Base-by-base conservation (phyloP, 140 eudicot species). In the Ambrosia hybrid region DNA sequence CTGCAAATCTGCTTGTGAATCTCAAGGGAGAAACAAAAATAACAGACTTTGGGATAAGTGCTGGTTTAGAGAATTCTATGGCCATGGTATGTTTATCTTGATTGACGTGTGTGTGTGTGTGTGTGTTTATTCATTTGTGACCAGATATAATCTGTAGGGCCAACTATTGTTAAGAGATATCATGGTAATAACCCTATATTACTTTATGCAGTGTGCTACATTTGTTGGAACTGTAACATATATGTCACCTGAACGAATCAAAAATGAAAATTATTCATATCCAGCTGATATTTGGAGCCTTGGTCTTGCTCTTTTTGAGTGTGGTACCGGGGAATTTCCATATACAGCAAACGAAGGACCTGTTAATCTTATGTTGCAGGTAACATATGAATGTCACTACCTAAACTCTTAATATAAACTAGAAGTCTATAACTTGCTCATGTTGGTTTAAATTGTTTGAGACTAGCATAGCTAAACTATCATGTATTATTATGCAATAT, bases 221-320 rank as follows among this genome's bases (percentile, higher is more conserved):
- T 93, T 93, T 82, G 97, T 93, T 79, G 99, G 99, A 81, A 93
- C 99, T 57, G 99, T 93, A 10, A 93, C 97, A 41, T 93, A 93
- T 73, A 93, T 93, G 99, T 93, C 99, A 34, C 99, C 99, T 43
- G 99, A 93, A 82, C 80, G 97, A 64, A 93, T 93, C 14, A 84
- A 96, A 73, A 93, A 93, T 63, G 99, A 93, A 80, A 90, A 61
- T 68, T 93, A 93, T 78, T 93, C 99, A 13, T 93, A 87, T 77
- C 97, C 99, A 9, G 99, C 99, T 84, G 99, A 93, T 86, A 93
- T 93, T 62, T 93, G 99, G 99, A 93, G 99, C 79, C 97, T 93
- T 36, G 99, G 99, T 26, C 96, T 93, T 79, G 99, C 99, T 59
- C 89, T 93, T 74, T 90, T 93, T 59, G 99, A 93, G 68, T 90